Evolutionary conservation across 495 filamentous ascomycete species (phyloP).

Genomic region (Lichina pygmaea): DNA sequence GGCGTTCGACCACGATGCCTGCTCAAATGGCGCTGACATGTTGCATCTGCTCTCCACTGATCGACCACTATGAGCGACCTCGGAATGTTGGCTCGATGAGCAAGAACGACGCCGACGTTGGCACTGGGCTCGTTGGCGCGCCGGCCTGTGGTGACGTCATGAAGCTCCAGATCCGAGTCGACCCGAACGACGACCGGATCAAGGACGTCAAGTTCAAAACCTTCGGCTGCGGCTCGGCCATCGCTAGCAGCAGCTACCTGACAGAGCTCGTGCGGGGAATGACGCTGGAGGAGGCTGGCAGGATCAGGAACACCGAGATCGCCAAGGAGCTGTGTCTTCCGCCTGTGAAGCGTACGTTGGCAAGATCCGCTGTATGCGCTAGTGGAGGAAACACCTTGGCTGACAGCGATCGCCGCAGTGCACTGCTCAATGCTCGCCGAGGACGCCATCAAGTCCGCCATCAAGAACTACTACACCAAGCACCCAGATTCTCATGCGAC

Average conservation of each 20-base stretch:
- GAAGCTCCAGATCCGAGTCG: slow-evolving; percentile 95
- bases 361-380: not conserved
- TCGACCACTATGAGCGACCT: slow-evolving; percentile 84
- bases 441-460: slow-evolving; percentile 98
- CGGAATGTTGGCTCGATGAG: slow-evolving; percentile 85
- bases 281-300: slow-evolving; percentile 80
- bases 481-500: slow-evolving; percentile 51
- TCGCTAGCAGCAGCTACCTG: slow-evolving; percentile 70
- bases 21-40: slow-evolving; percentile 8
- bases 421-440: slow-evolving; percentile 99
- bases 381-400: not conserved
- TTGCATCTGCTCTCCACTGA: slow-evolving; percentile 20
- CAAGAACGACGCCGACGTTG: slow-evolving; percentile 69
- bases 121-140: slow-evolving; percentile 91
- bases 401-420: slow-evolving; percentile 18
- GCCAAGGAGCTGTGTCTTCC: slow-evolving; percentile 87
- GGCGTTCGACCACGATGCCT: not conserved
- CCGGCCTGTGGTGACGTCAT: slow-evolving; percentile 86
- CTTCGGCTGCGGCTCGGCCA: slow-evolving; percentile 90
- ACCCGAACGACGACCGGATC: slow-evolving; percentile 70
- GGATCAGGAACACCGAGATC: slow-evolving; percentile 89
- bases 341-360: slow-evolving; percentile 63
- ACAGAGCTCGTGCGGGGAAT: slow-evolving; percentile 85
- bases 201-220: slow-evolving; percentile 95
- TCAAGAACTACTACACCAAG: slow-evolving; percentile 93